Percentiles rank a stretch among this genome's conserved stretches.
Evolutionary conservation across 805 yeast genomes (phyloP).

Genomic region (Ogataea wickerhamii): DNA sequence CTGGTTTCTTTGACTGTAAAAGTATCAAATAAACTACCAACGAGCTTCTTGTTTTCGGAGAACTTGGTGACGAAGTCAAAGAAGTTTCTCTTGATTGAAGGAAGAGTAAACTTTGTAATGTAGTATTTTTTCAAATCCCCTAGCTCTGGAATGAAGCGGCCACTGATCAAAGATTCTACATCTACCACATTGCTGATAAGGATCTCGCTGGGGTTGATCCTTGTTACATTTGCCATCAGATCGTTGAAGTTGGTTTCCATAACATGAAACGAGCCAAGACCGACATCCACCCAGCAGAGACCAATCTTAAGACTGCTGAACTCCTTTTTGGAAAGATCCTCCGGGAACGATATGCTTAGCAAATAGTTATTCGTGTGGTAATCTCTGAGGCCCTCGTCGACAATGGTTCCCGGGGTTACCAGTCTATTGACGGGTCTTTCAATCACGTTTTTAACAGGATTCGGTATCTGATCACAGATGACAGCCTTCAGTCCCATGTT

Average conservation of each 20-base stretch:
- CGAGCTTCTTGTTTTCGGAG: slow-evolving; percentile 29
- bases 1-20: slow-evolving; percentile 48
- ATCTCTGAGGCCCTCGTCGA: slow-evolving; percentile 82
- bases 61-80: slow-evolving; percentile 39
- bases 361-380: slow-evolving; percentile 68
- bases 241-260: slow-evolving; percentile 60
- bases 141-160: slow-evolving; percentile 54
- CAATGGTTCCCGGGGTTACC: slow-evolving; percentile 88
- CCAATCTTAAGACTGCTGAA: slow-evolving; percentile 50
- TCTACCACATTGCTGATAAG: slow-evolving; percentile 50
- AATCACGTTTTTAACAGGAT: slow-evolving; percentile 34
- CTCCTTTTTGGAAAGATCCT: slow-evolving; percentile 36
- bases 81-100: slow-evolving; percentile 39
- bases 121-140: slow-evolving; percentile 58
- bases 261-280: slow-evolving; percentile 74
- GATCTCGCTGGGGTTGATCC: slow-evolving; percentile 81
- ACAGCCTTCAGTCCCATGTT: slow-evolving; percentile 71
- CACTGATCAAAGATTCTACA: slow-evolving; percentile 37
- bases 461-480: slow-evolving; percentile 63
- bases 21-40: slow-evolving; percentile 26
- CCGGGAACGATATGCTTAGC: slow-evolving; percentile 61
- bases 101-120: slow-evolving; percentile 48
- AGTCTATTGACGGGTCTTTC: slow-evolving; percentile 73
- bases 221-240: slow-evolving; percentile 64
- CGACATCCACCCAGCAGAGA: slow-evolving; percentile 83